A percentile compares a stretch with the other conserved stretches of the same genome.
phyloP scores from a whole-genome alignment of 352 stramenopile genomes.

The Phytophthora sp. region DNA sequence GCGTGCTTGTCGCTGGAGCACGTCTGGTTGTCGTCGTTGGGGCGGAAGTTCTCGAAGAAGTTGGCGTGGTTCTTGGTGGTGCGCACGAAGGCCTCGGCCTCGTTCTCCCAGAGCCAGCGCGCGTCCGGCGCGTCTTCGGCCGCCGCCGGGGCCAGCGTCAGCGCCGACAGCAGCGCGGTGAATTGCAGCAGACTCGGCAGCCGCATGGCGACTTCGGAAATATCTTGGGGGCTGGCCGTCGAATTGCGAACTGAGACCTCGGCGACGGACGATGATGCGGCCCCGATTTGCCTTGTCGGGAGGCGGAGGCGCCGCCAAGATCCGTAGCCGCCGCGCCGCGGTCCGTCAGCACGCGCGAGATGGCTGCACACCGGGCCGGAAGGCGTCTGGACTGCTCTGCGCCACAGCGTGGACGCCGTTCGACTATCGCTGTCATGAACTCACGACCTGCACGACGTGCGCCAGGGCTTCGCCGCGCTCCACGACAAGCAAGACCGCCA shows the following conservation, averaged over 20 bases:
- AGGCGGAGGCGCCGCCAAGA: too few species aligned
- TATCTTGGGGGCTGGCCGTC: slow-evolving; percentile 6
- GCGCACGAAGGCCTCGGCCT: slow-evolving; percentile 45
- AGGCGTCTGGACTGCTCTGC: too few species aligned
- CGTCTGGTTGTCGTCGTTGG: slow-evolving; percentile 41
- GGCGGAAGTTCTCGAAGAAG: slow-evolving; percentile 58
- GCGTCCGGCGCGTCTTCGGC: slow-evolving; percentile 19
- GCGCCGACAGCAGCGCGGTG: background rate
- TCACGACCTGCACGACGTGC: too few species aligned
- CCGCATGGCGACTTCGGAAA: slow-evolving; percentile 9
- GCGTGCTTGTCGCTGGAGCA: slow-evolving; percentile 32
- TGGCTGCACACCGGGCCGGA: too few species aligned
- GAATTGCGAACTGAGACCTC: slow-evolving; percentile 22
- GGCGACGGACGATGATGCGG: too few species aligned
- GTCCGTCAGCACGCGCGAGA: too few species aligned
- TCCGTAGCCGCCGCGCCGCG: too few species aligned
- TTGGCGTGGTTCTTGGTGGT: slow-evolving; percentile 24
- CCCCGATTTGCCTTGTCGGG: slow-evolving; percentile 1
- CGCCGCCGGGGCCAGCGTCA: background rate
- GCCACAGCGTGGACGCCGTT: too few species aligned
- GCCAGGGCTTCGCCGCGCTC: too few species aligned
- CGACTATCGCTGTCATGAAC: too few species aligned
- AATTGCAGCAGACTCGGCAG: slow-evolving; percentile 3
- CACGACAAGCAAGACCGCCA: too few species aligned
- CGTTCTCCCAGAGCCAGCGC: slow-evolving; percentile 70